Base-by-base conservation (phyloP, 352 stramenopile genomes). In the Blastocystis sp. region DNA sequence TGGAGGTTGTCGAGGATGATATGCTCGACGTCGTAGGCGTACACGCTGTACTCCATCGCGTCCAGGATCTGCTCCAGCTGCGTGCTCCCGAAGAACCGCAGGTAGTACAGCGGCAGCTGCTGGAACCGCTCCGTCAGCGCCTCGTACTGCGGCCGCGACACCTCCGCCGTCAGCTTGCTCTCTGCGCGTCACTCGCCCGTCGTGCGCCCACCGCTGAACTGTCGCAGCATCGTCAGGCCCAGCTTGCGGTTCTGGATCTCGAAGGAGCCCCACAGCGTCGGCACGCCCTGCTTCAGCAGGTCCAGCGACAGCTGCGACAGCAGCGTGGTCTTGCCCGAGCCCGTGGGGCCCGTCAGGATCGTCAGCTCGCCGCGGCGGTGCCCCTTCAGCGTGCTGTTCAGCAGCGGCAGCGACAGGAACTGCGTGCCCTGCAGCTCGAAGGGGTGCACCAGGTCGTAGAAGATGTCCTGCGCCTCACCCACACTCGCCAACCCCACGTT, bases 1-100 rank as follows among this genome's bases (percentile, higher is more conserved):
- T 99, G 97, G 89, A 99, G 94, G 90, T 99, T 99, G 91, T 99
- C 97, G 63, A 99, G 90, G 89, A 99, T 93, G 66, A 99, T 97
- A 91, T 99, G 96, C 91, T 98, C 93, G 64, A 98, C 95, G 90
- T 98, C 96, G 90, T 99, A 95, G 21, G 96, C 95, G 89, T 98
- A 98, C 42, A 98, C 95, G 11, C 93, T 94, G 91, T 98, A 98
- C 89, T 98, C 95, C 95, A 99, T 98, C 2, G 96, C 95, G 90
- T 99, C 97, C 64, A 99, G 90, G 45, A 91, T 87, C 34, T 89
- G 69, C 77, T 95, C 93, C 65, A 96, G 93, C 62, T 97, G 91
- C 6, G 95, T 98, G 76, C 93, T 95, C 70, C 96, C 97, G 90
- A 98, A 98, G 90, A 99, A 99, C 48, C 95, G 94, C 92, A 99